Base-by-base conservation (phyloP, 306 rosid species). In the Leucaena leucocephala region DNA sequence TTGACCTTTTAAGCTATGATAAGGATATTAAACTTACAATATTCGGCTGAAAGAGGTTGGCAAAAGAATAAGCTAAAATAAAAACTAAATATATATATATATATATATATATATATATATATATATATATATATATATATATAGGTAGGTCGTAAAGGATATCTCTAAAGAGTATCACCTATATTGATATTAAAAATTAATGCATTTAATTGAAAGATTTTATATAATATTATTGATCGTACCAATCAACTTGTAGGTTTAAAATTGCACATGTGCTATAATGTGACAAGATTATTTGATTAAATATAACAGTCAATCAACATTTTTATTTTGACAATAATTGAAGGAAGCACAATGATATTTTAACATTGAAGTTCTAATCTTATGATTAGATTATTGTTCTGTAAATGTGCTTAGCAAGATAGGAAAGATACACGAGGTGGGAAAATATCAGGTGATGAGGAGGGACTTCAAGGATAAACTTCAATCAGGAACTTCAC, bases 401-500 rank as follows among this genome's bases (percentile, higher is more conserved):
- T 46, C 52, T 12, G 9, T n/a, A 19, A 3, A n/a, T n/a, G 10
- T n/a, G 21, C 61, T n/a, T 55, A 0, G 11, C 33, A 22, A n/a
- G 1, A 59, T 10, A 62, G 11, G 74, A 72, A 64, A 59, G 43
- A 3, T 5, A 61, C 55, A 49, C 73, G 63, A 27, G n/a, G 42
- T 61, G 12, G 49, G 34, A 17, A 55, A 19, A 8, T 6, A 14
- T 71, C 14, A 7, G 44, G 44, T 40, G 35, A 44, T 21, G 8
- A 73, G 19, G 59, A 8, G 4, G 14, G 36, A 76, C 15, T 46
- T 76, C 71, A 90, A 59, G 90, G 90, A 75, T 65, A 90, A 64
- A 90, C 89, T 74, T 88, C 94, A 71, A 88, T 78, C 3, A 90
- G 81, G 7, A 89, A 90, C 76, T 86, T 86, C 21, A 82, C 33